These are phyloP conservation scores for Fusarium devonianum DNA, from an alignment of 2,329 filamentous ascomycete genomes.

Conservation along the genomic window DNA sequence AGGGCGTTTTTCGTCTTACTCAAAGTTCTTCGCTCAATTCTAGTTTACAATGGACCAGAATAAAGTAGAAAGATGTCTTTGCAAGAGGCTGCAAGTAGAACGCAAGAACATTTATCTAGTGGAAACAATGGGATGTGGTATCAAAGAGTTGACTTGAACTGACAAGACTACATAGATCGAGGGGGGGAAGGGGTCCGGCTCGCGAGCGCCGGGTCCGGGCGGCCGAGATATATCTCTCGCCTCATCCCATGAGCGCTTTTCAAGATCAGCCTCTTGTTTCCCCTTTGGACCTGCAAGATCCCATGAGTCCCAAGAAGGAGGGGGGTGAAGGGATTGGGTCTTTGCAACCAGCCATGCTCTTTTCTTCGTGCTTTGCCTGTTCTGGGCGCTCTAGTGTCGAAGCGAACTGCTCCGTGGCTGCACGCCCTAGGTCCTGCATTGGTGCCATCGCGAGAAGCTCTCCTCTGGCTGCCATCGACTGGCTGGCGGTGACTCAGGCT, in stretches of 20 bases:
- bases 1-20: constrained; percentile 11
- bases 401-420: constrained; percentile 16
- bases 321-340: constrained; percentile 3
- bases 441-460: constrained; percentile 37
- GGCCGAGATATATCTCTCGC: constrained; percentile 41
- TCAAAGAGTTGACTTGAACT: constrained; percentile 3
- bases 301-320: too few relatives aligned
- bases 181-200: constrained; percentile 10
- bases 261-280: constrained; percentile 30
- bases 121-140: constrained; percentile 10
- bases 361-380: constrained; percentile 5
- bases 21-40: constrained; percentile 2
- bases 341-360: constrained; percentile 4
- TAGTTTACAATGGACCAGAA: constrained; percentile 22
- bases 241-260: not conserved
- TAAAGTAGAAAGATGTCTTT: constrained; percentile 7
- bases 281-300: constrained; percentile 7
- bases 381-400: constrained; percentile 20
- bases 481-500: constrained; percentile 40
- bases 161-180: constrained; percentile 16
- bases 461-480: constrained; percentile 33
- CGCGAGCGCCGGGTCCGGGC: constrained; percentile 29
- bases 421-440: constrained; percentile 33
- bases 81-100: constrained; percentile 4
- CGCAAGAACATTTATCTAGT: constrained; percentile 5